These are phyloP conservation scores for Phaffomyces opuntiae DNA, from an alignment of 805 yeast species.

Conservation along the genomic window DNA sequence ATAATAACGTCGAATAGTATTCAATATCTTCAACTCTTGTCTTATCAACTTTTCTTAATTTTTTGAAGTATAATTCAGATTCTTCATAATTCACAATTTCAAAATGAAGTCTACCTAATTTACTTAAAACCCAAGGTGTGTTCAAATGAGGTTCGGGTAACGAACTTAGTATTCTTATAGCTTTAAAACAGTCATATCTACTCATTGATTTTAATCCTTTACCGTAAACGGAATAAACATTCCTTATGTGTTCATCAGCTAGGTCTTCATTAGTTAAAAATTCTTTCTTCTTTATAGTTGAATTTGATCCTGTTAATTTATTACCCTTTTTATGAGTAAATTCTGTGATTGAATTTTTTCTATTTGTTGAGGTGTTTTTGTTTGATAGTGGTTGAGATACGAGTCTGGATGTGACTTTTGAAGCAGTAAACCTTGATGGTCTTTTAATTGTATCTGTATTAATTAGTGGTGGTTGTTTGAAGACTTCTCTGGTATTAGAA, in stretches of 20 bases:
- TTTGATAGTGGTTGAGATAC: slow-evolving; percentile 33
- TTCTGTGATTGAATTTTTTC: slow-evolving; percentile 10
- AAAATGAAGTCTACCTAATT: slow-evolving; percentile 74
- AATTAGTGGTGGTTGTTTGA: slow-evolving; percentile 18
- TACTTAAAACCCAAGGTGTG: slow-evolving; percentile 82
- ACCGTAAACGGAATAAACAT: slow-evolving; percentile 48
- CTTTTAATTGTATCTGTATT: slow-evolving; percentile 18
- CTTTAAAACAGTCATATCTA: slow-evolving; percentile 71
- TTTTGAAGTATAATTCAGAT: slow-evolving; percentile 55
- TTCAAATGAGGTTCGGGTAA: slow-evolving; percentile 57
- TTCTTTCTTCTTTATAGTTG: slow-evolving; percentile 10
- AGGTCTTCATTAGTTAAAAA: slow-evolving; percentile 17
- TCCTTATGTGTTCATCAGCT: slow-evolving; percentile 37
- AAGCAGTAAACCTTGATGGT: slow-evolving; percentile 29
- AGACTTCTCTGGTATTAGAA: slow-evolving; percentile 4
- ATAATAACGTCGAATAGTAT: slow-evolving; percentile 76
- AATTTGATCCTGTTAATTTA: slow-evolving; percentile 3
- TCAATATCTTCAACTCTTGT: slow-evolving; percentile 87
- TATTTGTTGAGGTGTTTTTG: slow-evolving; percentile 4
- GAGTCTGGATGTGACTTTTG: slow-evolving; percentile 42
- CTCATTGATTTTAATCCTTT: slow-evolving; percentile 54
- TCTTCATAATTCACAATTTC: slow-evolving; percentile 83
- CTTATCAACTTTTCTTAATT: slow-evolving; percentile 62
- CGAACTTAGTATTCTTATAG: slow-evolving; percentile 59
- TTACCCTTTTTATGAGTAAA: slow-evolving; percentile 15